Evolutionary conservation across 164 flowering plant genomes (phyloP).

Genomic region (Tinospora cordifolia): DNA sequence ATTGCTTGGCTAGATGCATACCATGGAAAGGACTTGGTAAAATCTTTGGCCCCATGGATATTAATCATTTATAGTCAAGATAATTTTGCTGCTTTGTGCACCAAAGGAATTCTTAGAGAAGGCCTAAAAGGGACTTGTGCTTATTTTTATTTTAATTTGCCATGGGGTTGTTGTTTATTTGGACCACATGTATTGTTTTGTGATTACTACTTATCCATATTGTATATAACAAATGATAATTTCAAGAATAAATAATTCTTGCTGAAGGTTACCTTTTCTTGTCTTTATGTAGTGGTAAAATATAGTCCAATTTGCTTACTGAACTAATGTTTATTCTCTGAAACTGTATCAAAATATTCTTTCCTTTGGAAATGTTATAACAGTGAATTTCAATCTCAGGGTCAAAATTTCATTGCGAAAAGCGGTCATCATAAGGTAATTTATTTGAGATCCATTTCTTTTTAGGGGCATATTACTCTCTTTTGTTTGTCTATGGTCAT

Average conservation of each 20-base stretch:
- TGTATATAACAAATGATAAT: too few species aligned
- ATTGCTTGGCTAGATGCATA: too few species aligned
- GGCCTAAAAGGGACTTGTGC: too few species aligned
- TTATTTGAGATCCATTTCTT: neutral
- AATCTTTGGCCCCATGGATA: too few species aligned
- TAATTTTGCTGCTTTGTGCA: too few species aligned
- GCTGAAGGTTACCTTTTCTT: neutral
- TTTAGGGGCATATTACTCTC: neutral
- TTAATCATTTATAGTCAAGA: too few species aligned
- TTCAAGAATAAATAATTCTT: neutral
- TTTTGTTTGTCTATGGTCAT: neutral
- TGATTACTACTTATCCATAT: too few species aligned
- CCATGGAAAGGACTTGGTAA: too few species aligned
- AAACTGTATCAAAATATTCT: neutral
- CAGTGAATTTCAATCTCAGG: constrained; percentile 35
- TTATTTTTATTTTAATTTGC: too few species aligned
- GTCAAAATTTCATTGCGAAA: constrained; percentile 47
- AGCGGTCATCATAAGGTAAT: constrained; percentile 68
- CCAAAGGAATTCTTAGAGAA: too few species aligned
- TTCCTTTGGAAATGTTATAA: constrained; percentile 6
- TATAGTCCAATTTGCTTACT: neutral
- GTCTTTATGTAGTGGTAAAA: neutral
- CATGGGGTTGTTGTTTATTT: too few species aligned
- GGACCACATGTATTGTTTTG: too few species aligned
- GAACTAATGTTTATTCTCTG: neutral